phyloP scores from a whole-genome alignment of 2,329 filamentous ascomycete genomes.

The Ophiosphaerella herpotricha region DNA sequence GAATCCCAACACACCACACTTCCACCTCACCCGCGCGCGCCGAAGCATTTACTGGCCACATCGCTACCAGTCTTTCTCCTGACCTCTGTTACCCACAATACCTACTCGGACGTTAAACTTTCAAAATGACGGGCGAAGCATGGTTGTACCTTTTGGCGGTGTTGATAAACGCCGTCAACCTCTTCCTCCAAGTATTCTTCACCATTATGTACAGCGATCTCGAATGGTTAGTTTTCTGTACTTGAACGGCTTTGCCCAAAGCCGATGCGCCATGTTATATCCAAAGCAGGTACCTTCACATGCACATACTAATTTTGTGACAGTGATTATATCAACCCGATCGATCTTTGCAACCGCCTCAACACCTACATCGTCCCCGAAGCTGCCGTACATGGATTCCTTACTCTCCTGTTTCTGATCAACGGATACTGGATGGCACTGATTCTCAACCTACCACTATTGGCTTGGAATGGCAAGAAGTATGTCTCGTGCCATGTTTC shows the following conservation, averaged over 20 bases:
- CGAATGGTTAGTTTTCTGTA: conserved; percentile 81
- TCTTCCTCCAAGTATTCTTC: conserved; percentile 99
- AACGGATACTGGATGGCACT: conserved; percentile 98
- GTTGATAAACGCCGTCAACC: conserved; percentile 99
- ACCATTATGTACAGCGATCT: conserved; percentile 99
- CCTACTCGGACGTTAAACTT: conserved; percentile 28
- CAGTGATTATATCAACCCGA: conserved; percentile 99
- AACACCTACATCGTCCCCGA: conserved; percentile 99
- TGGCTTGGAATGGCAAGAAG: conserved; percentile 98
- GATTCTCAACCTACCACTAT: conserved; percentile 85
- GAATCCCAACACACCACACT: conserved; percentile 24
- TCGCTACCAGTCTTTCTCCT: conserved; percentile 14
- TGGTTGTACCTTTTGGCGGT: conserved; percentile 98
- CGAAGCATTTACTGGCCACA: conserved; percentile 12
- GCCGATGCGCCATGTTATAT: background rate
- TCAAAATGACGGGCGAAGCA: conserved; percentile 91
- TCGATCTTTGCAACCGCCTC: conserved; percentile 99
- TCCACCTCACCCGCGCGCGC: conserved; percentile 15
- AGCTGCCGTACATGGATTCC: conserved; percentile 93
- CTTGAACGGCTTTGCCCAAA: background rate
- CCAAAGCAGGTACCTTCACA: background rate
- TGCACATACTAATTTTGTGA: conserved; percentile 39
- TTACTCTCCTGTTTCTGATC: conserved; percentile 94
- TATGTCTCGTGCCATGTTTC: conserved; percentile 56
- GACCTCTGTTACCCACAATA: conserved; percentile 10